These are phyloP conservation scores for Rhizopogon salebrosus DNA, from an alignment of 768 basidiomycete species.

Conservation along the genomic window DNA sequence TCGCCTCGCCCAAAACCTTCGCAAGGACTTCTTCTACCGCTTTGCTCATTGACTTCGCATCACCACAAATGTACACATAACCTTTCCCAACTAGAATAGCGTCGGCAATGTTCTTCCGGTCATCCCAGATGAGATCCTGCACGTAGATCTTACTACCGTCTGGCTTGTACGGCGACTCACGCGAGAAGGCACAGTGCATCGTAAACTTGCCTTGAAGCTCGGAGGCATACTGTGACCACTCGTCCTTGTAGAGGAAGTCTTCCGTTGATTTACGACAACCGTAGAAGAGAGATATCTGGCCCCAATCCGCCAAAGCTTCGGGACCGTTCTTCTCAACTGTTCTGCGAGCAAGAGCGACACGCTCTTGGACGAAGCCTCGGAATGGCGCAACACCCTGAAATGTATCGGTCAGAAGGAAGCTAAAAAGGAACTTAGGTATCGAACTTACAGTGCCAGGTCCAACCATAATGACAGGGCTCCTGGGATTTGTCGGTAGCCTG, in stretches of 20 bases:
- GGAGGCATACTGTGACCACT: constrained; percentile 84
- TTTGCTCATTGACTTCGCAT: constrained; percentile 95
- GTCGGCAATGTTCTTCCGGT: constrained; percentile 76
- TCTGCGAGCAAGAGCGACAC: constrained; percentile 91
- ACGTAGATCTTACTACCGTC: constrained; percentile 97
- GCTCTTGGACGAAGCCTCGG: constrained; percentile 98
- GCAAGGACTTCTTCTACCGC: constrained; percentile 88
- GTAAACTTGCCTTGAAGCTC: constrained; percentile 91
- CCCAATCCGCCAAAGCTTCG: constrained; percentile 94
- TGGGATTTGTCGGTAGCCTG: constrained; percentile 94
- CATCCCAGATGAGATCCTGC: constrained; percentile 93
- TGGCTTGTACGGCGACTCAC: constrained; percentile 77
- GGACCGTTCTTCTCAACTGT: constrained; percentile 94
- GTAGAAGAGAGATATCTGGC: constrained; percentile 90
- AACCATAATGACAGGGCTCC: constrained; percentile 98
- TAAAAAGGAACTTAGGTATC: not conserved
- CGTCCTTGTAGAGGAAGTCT: constrained; percentile 92
- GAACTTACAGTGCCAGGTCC: constrained; percentile 91
- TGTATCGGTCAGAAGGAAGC: constrained; percentile 6
- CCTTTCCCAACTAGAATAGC: constrained; percentile 92
- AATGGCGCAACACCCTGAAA: constrained; percentile 95
- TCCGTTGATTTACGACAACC: constrained; percentile 86
- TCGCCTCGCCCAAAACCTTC: constrained; percentile 84
- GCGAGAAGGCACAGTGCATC: constrained; percentile 87
- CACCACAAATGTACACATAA: constrained; percentile 96